A percentile compares a stretch with the other conserved stretches of the same genome.
phyloP scores from a whole-genome alignment of 768 basidiomycete species.

The Cyclocybe aegerita region DNA sequence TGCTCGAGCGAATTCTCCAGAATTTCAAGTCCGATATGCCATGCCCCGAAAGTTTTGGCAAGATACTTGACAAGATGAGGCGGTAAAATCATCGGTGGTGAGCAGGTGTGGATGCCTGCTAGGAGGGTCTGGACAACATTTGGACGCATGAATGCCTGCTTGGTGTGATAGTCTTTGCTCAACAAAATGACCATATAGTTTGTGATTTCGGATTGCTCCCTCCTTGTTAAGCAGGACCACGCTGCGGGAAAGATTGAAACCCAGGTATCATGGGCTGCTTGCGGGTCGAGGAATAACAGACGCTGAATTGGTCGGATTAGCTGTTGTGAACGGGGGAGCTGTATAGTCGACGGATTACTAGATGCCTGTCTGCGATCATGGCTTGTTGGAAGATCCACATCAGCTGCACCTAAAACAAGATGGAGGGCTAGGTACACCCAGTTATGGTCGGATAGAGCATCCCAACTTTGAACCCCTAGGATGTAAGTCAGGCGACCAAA shows the following conservation, averaged over 20 bases:
- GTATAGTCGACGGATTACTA: slow-evolving; percentile 24
- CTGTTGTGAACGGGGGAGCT: slow-evolving; percentile 40
- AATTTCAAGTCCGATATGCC: slow-evolving; percentile 89
- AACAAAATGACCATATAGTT: slow-evolving; percentile 88
- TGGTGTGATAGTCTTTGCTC: slow-evolving; percentile 90
- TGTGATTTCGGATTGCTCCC: slow-evolving; percentile 87
- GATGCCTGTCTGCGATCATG: slow-evolving; percentile 40
- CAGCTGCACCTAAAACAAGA: slow-evolving; percentile 71
- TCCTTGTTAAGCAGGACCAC: slow-evolving; percentile 82
- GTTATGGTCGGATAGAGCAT: slow-evolving; percentile 84
- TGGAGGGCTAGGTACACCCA: slow-evolving; percentile 94
- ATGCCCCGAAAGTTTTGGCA: slow-evolving; percentile 94
- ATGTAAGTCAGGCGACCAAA: slow-evolving; percentile 85
- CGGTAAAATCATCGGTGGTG: slow-evolving; percentile 84
- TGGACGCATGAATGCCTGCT: slow-evolving; percentile 84
- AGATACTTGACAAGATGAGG: slow-evolving; percentile 96
- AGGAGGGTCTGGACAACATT: slow-evolving; percentile 93
- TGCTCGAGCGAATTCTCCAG: slow-evolving; percentile 78
- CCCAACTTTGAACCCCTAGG: slow-evolving; percentile 94
- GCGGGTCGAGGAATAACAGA: slow-evolving; percentile 76
- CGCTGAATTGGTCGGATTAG: slow-evolving; percentile 78
- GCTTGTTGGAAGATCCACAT: slow-evolving; percentile 37
- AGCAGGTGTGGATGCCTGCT: slow-evolving; percentile 80
- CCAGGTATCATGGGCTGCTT: slow-evolving; percentile 83
- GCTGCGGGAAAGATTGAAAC: slow-evolving; percentile 80